Conservation (phyloP, 1,284 basidiomycete species). For the Ustilago cynodontis region DNA sequence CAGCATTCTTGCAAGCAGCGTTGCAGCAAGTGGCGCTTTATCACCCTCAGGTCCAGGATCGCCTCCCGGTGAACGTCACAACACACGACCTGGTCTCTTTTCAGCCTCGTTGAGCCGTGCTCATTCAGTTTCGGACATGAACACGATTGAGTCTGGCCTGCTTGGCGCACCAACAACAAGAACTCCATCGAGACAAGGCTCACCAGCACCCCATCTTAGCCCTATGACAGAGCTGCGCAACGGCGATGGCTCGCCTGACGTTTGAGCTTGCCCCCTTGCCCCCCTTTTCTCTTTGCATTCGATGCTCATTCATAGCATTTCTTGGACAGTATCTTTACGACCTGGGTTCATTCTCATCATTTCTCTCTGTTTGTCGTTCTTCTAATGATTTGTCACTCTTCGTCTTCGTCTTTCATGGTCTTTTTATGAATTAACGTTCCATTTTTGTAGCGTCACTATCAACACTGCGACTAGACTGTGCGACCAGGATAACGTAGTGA, state of each 20-base stretch:
- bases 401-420: not conserved
- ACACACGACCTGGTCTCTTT: slow-evolving; percentile 26
- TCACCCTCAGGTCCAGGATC: slow-evolving; percentile 40
- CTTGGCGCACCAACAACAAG: slow-evolving; percentile 28
- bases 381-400: slow-evolving; percentile 3
- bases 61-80: slow-evolving; percentile 36
- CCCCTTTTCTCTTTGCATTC: not conserved
- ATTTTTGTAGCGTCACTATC: not conserved
- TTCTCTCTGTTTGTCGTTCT: not conserved
- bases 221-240: slow-evolving; percentile 36
- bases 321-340: not conserved
- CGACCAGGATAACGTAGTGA: not conserved
- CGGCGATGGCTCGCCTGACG: slow-evolving; percentile 15
- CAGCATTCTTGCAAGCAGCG: slow-evolving; percentile 15
- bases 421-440: slow-evolving; percentile 4
- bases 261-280: slow-evolving; percentile 5
- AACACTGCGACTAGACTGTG: not conserved
- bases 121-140: slow-evolving; percentile 42
- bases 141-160: slow-evolving; percentile 25
- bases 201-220: slow-evolving; percentile 33
- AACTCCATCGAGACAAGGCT: slow-evolving; percentile 40
- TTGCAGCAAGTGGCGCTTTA: slow-evolving; percentile 11
- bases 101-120: slow-evolving; percentile 43
- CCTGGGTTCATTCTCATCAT: not conserved
- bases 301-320: not conserved